Conservation (phyloP, 2,329 filamentous ascomycete species). For the Penicillium hordei region DNA sequence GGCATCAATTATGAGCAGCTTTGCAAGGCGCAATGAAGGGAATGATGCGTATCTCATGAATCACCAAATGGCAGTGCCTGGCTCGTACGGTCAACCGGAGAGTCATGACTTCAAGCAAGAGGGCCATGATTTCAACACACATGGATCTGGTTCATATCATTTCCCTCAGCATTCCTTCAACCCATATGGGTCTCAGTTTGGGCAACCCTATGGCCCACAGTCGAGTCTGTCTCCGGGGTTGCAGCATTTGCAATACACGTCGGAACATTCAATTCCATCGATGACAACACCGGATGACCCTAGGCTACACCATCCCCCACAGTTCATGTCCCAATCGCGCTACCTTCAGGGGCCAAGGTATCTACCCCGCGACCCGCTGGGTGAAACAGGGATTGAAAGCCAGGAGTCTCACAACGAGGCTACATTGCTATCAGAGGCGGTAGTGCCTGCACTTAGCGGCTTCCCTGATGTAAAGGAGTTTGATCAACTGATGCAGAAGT, state of each 20-base stretch:
- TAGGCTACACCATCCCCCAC: conserved; percentile 34
- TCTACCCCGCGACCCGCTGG: conserved; percentile 36
- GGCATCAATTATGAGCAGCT: conserved; percentile 38
- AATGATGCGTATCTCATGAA: conserved; percentile 37
- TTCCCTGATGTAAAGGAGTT: conserved; percentile 50
- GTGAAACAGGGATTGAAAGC: conserved; percentile 43
- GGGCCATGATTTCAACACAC: conserved; percentile 32
- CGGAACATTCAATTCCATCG: conserved; percentile 34
- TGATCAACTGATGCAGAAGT: conserved; percentile 49
- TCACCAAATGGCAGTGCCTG: conserved; percentile 34
- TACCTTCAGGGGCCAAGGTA: conserved; percentile 37
- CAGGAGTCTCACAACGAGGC: conserved; percentile 47
- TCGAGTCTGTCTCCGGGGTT: conserved; percentile 32
- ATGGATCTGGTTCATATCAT: conserved; percentile 33
- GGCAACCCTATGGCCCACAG: conserved; percentile 37
- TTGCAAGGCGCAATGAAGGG: conserved; percentile 41
- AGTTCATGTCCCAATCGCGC: conserved; percentile 35
- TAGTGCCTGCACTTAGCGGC: conserved; percentile 44
- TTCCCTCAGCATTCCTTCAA: conserved; percentile 38
- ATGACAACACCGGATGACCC: conserved; percentile 36
- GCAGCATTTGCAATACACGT: conserved; percentile 35
- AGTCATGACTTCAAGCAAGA: conserved; percentile 34
- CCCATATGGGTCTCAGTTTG: conserved; percentile 40
- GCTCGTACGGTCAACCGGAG: conserved; percentile 34
- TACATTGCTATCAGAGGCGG: conserved; percentile 46